Conservation (phyloP, 257 asterid genomes). For the Forsythia viridissima region DNA sequence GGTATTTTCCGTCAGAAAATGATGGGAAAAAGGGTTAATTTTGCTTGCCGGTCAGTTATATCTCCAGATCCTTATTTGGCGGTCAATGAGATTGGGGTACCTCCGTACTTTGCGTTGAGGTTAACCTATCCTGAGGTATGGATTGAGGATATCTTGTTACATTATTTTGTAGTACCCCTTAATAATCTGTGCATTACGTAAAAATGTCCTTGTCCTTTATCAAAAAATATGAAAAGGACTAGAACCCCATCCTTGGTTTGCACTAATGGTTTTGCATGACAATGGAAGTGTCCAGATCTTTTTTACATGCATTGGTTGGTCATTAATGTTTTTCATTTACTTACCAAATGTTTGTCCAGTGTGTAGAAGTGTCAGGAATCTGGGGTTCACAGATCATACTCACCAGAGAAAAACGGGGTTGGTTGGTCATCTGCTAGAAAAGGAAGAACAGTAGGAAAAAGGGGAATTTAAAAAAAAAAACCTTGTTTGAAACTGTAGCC, state of each 20-base stretch:
- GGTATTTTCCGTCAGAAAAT: constrained; percentile 97
- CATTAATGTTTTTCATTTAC: background rate
- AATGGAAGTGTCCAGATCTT: background rate
- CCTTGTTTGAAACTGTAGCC: background rate
- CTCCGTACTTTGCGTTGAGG: constrained; percentile 89
- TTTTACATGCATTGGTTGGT: background rate
- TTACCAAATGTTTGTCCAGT: background rate
- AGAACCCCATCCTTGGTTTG: background rate
- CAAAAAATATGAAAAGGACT: background rate
- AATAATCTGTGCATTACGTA: background rate
- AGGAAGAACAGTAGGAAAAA: background rate
- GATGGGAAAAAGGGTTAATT: constrained; percentile 99
- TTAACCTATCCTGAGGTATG: constrained; percentile 94
- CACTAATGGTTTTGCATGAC: background rate
- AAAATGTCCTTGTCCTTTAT: background rate
- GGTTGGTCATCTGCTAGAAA: background rate
- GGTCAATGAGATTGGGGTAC: constrained; percentile 96
- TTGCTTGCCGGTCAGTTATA: constrained; percentile 95
- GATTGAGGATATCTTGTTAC: constrained; percentile 3
- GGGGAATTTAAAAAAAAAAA: background rate
- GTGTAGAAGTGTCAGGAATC: background rate
- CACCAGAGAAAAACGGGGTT: background rate
- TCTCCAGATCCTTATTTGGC: constrained; percentile 96
- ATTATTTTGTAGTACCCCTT: constrained; percentile 1
- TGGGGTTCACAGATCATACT: background rate